Evolutionary conservation across 2,329 filamentous ascomycete genomes (phyloP), one percentile per base, ranked within the genome.

Genomic region (Scedosporium apiospermum): DNA sequence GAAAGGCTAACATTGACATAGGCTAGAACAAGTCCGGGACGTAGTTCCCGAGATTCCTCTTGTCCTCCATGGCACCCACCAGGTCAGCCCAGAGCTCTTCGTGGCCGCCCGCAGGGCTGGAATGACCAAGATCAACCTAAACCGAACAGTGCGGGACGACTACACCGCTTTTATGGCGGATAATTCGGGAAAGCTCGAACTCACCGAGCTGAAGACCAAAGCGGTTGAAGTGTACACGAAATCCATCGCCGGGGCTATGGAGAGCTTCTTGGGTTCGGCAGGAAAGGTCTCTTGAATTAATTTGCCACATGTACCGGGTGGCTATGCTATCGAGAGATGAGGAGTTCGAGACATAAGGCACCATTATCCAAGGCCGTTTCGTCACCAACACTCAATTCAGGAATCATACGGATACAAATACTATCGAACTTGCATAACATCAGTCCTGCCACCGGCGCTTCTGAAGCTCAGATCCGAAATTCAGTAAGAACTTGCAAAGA

Each of bases 91-190:
- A 3, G 42, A 46, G n/a, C 12, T 46, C 14, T 14, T 46, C 12
- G 42, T 18, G 2, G 14, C 18, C 3, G 61, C 61, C 18, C 30
- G 49, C n/a, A 42, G 44, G 10, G 49, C 26, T 2, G 61, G 61
- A 10, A 57, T 62, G 53, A 34, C 42, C 9, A 62, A 62, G 10
- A 62, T 62, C 18, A 62, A 62, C 51, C 27, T 58, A 4, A 62
- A 62, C 53, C 27, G 51, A 41, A 62, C 49, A 0, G 61, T 62
- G n/a, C 61, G 61, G 27, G 46, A 62, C 38, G 61, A 44, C 5
- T 62, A 62, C 53, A 27, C 49, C 12, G 61, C 51, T 18, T 62
- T 58, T 1, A 21, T 38, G 0, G 12, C 30, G 9, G 34, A 58
- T 2, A 57, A 62, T 58, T 26, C 21, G 5, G 59, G 10, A 26